Percentiles rank a stretch among this genome's conserved stretches.
These are phyloP conservation scores for Pascua sp. DNA, from an alignment of 1,284 basidiomycete genomes.

Conservation along the genomic window DNA sequence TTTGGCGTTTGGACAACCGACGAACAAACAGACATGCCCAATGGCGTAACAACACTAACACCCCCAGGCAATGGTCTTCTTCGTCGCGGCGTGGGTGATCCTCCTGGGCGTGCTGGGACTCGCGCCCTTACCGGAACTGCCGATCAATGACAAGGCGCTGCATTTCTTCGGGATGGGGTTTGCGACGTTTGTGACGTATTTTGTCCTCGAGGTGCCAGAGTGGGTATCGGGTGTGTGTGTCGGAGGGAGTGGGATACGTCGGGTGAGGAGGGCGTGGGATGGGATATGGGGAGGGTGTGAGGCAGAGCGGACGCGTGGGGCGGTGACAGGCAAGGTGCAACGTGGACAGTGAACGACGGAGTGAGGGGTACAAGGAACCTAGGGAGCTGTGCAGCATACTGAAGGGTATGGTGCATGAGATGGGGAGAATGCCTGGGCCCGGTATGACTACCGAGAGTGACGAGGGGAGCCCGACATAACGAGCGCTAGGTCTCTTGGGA, in stretches of 20 bases:
- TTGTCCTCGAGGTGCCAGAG: slow-evolving; percentile 48
- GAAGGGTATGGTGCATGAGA: no score
- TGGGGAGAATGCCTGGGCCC: no score
- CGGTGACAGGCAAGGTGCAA: no score
- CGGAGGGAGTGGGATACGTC: no score
- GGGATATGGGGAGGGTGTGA: no score
- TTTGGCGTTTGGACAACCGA: no score
- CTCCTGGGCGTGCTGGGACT: slow-evolving; percentile 45
- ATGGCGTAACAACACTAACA: no score
- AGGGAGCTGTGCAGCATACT: not conserved
- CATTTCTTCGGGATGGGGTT: slow-evolving; percentile 50
- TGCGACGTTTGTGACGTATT: slow-evolving; percentile 47
- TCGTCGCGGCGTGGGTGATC: slow-evolving; percentile 44
- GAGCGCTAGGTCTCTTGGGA: no score
- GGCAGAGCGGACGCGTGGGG: not conserved
- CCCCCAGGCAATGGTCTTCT: slow-evolving; percentile 39
- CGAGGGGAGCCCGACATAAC: no score
- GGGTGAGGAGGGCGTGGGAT: no score
- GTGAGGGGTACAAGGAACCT: not conserved
- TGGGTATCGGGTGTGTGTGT: slow-evolving; percentile 17
- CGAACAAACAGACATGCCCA: no score
- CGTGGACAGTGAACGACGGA: not conserved
- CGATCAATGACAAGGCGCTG: slow-evolving; percentile 48
- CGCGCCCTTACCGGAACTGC: slow-evolving; percentile 41
- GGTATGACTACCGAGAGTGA: no score